A percentile compares a stretch with the other conserved stretches of the same genome.
Conservation (phyloP, 768 basidiomycete genomes). For the Coprinellus aureogranulatus region DNA sequence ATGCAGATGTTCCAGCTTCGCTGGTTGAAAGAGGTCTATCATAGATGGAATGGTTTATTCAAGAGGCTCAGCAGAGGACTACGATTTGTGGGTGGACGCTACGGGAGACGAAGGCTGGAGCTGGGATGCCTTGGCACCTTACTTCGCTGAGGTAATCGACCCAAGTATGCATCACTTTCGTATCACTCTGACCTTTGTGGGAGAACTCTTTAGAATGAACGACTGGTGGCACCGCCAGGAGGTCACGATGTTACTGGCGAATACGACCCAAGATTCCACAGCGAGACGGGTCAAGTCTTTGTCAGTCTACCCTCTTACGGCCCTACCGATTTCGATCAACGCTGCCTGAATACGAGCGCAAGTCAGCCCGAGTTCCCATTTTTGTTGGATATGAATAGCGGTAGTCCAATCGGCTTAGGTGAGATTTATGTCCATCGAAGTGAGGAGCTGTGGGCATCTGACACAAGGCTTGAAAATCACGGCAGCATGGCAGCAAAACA, state of each 20-base stretch:
- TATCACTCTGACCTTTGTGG: neutral
- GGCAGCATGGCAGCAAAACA: neutral
- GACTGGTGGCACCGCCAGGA: conserved; percentile 26
- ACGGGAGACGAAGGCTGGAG: conserved; percentile 32
- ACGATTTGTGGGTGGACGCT: conserved; percentile 23
- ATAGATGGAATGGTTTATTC: conserved; percentile 24
- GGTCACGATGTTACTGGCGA: conserved; percentile 29
- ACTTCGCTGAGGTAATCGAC: conserved; percentile 21
- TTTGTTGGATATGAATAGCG: conserved; percentile 26
- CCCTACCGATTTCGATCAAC: conserved; percentile 21
- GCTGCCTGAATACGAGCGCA: conserved; percentile 25
- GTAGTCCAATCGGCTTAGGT: neutral
- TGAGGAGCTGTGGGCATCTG: too few relatives aligned
- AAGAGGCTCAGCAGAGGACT: conserved; percentile 30
- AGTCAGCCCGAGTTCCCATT: conserved; percentile 31
- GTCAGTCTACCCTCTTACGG: conserved; percentile 25
- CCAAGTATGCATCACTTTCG: too few relatives aligned
- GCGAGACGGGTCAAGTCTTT: conserved; percentile 19
- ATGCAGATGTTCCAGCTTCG: too few relatives aligned
- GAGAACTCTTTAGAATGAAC: conserved; percentile 27
- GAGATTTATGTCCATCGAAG: neutral
- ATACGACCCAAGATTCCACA: conserved; percentile 29
- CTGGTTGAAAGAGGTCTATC: too few relatives aligned
- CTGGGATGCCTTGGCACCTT: conserved; percentile 26
- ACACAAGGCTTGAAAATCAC: neutral